Conservation (phyloP, 169 alveolate genomes). For the Cryptosporidium meleagridis region DNA sequence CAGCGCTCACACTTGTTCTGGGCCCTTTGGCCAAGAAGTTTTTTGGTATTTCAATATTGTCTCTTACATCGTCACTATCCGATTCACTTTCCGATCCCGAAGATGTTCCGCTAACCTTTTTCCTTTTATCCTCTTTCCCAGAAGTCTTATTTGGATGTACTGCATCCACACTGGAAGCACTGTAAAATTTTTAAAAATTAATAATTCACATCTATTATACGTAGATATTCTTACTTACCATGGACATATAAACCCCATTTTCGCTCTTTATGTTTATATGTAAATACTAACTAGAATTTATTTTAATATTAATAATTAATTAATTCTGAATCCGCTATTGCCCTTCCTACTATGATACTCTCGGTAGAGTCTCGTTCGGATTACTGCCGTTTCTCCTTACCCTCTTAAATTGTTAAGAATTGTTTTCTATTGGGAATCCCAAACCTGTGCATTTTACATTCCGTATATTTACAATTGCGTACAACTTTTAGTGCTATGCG, state of each 20-base stretch:
- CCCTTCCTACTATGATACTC: conserved; percentile 6
- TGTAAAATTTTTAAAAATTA: conserved; percentile 1
- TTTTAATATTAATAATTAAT: background rate
- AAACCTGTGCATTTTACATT: conserved; percentile 11
- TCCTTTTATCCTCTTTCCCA: conserved; percentile 7
- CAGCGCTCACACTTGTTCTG: conserved; percentile 91
- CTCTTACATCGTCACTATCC: conserved; percentile 56
- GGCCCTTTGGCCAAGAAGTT: conserved; percentile 59
- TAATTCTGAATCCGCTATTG: conserved; percentile 10
- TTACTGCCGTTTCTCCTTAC: background rate
- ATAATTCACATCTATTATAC: background rate
- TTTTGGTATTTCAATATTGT: conserved; percentile 39
- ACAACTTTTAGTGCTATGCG: conserved; percentile 19
- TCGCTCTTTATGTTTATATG: background rate
- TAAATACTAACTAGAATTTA: background rate
- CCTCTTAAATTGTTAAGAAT: conserved; percentile 11
- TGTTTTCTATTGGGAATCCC: conserved; percentile 7
- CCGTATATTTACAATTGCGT: conserved; percentile 46
- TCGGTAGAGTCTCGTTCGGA: background rate
- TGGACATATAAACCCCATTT: conserved; percentile 69
- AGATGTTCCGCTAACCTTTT: conserved; percentile 4
- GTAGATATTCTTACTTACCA: conserved; percentile 37
- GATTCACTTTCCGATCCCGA: conserved; percentile 73
- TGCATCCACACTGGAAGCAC: conserved; percentile 32
- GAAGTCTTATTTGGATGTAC: conserved; percentile 1